These are phyloP conservation scores for Aureobasidium sp. DNA, from an alignment of 2,329 filamentous ascomycete genomes.

Conservation along the genomic window DNA sequence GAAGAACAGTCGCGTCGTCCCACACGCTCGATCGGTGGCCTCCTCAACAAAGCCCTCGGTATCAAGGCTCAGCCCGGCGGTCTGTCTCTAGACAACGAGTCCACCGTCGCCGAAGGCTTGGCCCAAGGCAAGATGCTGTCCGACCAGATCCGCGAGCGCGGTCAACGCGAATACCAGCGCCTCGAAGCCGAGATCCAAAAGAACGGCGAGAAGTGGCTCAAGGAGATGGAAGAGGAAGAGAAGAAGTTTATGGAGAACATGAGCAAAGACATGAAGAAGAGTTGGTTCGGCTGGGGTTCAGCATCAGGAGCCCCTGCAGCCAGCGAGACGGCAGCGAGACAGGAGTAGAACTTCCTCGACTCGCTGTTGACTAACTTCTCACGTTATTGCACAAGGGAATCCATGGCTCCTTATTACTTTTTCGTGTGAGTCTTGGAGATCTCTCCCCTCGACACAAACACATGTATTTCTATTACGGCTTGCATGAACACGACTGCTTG, in stretches of 20 bases:
- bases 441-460: neutral
- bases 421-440: neutral
- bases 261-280: conserved; percentile 85
- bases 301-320: neutral
- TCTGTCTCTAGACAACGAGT: conserved; percentile 39
- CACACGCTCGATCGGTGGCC: conserved; percentile 53
- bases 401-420: neutral
- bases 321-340: conserved; percentile 4
- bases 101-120: conserved; percentile 64
- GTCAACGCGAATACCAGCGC: conserved; percentile 79
- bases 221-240: conserved; percentile 80
- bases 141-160: conserved; percentile 86
- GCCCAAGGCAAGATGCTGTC: conserved; percentile 95
- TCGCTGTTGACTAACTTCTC: neutral
- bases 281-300: conserved; percentile 47
- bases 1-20: conserved; percentile 57
- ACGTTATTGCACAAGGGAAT: neutral
- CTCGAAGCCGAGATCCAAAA: conserved; percentile 86
- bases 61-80: conserved; percentile 63
- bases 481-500: neutral
- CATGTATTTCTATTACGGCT: neutral
- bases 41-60: conserved; percentile 53
- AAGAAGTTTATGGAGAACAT: conserved; percentile 85
- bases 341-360: conserved; percentile 1
- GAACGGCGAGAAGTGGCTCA: conserved; percentile 91